Conservation (phyloP, 768 basidiomycete genomes). For the Leccinum barrowsii region DNA sequence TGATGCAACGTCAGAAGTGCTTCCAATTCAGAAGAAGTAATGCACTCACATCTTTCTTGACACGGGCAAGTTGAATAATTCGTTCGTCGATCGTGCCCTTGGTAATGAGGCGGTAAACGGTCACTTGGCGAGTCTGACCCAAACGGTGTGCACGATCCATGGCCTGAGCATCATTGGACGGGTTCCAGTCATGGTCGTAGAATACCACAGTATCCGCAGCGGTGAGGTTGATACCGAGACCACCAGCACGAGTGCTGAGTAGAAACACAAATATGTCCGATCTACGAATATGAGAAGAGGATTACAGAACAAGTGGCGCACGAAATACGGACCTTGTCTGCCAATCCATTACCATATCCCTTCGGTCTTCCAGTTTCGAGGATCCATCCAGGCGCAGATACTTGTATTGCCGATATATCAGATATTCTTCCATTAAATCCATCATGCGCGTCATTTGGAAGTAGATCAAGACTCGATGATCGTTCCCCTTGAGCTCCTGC, state of each 20-base stretch:
- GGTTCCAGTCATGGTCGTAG: slow-evolving; percentile 49
- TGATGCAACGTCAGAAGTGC: slow-evolving; percentile 28
- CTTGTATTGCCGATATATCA: slow-evolving; percentile 95
- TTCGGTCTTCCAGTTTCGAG: slow-evolving; percentile 90
- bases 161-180: slow-evolving; percentile 95
- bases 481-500: slow-evolving; percentile 86
- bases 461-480: slow-evolving; percentile 93
- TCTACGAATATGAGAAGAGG: slow-evolving; percentile 10
- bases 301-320: neutral
- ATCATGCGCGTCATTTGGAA: slow-evolving; percentile 99
- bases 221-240: slow-evolving; percentile 94
- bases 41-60: slow-evolving; percentile 85
- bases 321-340: slow-evolving; percentile 73
- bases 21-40: neutral
- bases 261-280: slow-evolving; percentile 95
- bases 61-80: slow-evolving; percentile 91
- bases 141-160: slow-evolving; percentile 98
- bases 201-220: slow-evolving; percentile 44
- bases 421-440: slow-evolving; percentile 98
- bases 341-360: slow-evolving; percentile 99
- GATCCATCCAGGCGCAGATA: slow-evolving; percentile 91
- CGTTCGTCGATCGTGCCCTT: slow-evolving; percentile 95
- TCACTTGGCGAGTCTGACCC: slow-evolving; percentile 95
- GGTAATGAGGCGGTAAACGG: slow-evolving; percentile 92
- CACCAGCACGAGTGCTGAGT: slow-evolving; percentile 91